Evolutionary conservation across 805 yeast genomes (phyloP).

Genomic region (Schwanniomyces sp.): DNA sequence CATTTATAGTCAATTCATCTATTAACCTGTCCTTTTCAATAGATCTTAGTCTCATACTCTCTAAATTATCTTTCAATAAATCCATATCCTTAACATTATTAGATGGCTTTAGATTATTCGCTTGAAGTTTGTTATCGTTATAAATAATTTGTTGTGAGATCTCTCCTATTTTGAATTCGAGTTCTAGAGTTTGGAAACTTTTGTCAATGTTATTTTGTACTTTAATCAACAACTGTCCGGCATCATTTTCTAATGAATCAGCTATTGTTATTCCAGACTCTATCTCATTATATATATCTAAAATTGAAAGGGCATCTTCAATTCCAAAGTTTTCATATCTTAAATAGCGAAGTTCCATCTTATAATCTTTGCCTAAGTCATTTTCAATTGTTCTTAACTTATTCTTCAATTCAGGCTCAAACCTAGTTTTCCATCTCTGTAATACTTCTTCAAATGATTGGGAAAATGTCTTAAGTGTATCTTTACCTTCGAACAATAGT

Average conservation of each 20-base stretch:
- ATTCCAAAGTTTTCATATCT: neutral
- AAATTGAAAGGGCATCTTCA: neutral
- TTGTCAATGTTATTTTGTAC: neutral
- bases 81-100: neutral
- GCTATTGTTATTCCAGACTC: neutral
- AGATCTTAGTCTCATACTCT: constrained; percentile 1
- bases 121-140: neutral
- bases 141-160: neutral
- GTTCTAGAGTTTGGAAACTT: neutral
- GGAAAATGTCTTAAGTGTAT: neutral
- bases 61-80: constrained; percentile 2
- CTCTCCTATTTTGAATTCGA: neutral
- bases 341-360: neutral
- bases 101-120: neutral
- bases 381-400: neutral
- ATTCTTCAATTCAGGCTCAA: neutral
- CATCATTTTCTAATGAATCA: neutral
- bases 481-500: neutral
- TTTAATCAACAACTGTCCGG: neutral
- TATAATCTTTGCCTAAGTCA: neutral
- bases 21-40: constrained; percentile 25
- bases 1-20: constrained; percentile 46
- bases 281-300: neutral
- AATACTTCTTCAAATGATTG: neutral
- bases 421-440: neutral